These are phyloP conservation scores for Phytophthora ohioensis DNA, from an alignment of 352 stramenopile genomes.

Conservation along the genomic window DNA sequence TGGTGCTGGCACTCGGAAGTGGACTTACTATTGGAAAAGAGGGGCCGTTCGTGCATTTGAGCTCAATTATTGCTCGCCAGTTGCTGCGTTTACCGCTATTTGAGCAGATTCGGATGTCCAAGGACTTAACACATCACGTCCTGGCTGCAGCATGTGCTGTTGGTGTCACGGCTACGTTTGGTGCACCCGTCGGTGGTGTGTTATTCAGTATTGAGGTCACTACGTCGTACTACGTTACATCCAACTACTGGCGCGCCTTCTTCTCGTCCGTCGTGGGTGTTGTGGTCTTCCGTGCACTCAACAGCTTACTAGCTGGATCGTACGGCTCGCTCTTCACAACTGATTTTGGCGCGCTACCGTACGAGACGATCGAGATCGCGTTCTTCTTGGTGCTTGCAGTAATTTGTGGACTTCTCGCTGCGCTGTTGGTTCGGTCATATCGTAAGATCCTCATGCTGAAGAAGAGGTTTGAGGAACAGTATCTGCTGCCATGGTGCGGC, in stretches of 20 bases:
- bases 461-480: slow-evolving; percentile 44
- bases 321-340: slow-evolving; percentile 85
- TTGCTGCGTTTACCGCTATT: slow-evolving; percentile 69
- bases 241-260: slow-evolving; percentile 92
- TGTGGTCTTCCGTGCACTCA: slow-evolving; percentile 85
- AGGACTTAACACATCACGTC: slow-evolving; percentile 75
- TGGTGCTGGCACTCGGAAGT: slow-evolving; percentile 74
- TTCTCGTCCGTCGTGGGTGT: slow-evolving; percentile 89
- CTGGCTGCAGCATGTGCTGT: slow-evolving; percentile 75
- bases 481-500: slow-evolving; percentile 30
- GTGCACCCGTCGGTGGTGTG: slow-evolving; percentile 77
- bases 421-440: slow-evolving; percentile 80
- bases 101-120: slow-evolving; percentile 60
- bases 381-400: slow-evolving; percentile 85
- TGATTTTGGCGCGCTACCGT: slow-evolving; percentile 74
- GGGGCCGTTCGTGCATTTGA: slow-evolving; percentile 84
- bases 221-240: slow-evolving; percentile 88
- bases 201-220: slow-evolving; percentile 89
- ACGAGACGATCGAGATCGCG: slow-evolving; percentile 75
- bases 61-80: slow-evolving; percentile 77
- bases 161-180: slow-evolving; percentile 83
- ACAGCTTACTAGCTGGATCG: slow-evolving; percentile 63
- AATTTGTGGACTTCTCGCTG: slow-evolving; percentile 85
- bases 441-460: slow-evolving; percentile 60
- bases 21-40: slow-evolving; percentile 82